Percentiles rank a stretch among this genome's conserved stretches.
Conservation (phyloP, 148 eudicot genomes). For the Cornus florida region DNA sequence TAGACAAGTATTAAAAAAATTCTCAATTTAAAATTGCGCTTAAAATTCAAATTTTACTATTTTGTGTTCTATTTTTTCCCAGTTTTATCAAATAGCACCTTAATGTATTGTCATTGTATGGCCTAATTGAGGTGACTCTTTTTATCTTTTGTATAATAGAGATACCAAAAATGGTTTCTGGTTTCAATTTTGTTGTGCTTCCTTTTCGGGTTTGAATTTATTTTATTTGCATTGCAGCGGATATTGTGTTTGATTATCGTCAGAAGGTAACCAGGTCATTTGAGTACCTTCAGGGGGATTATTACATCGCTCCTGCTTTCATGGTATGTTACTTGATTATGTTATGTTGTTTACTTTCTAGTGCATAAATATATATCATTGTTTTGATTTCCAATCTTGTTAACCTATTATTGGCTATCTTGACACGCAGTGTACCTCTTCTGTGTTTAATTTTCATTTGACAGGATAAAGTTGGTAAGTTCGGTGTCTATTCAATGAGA, state of each 20-base stretch:
- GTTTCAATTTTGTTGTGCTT: not conserved
- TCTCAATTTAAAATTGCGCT: no score
- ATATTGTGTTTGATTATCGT: slow-evolving; percentile 96
- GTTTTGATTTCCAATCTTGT: not conserved
- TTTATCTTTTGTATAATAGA: not conserved
- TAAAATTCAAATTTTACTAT: no score
- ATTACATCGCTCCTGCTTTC: slow-evolving; percentile 90
- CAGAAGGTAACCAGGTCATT: slow-evolving; percentile 91
- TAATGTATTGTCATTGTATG: not conserved
- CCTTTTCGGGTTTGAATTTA: not conserved
- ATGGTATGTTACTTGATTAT: slow-evolving; percentile 44
- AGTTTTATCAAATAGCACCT: no score
- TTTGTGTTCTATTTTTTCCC: no score
- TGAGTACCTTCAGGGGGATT: slow-evolving; percentile 93
- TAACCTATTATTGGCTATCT: not conserved
- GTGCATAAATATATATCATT: not conserved
- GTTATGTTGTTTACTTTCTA: not conserved
- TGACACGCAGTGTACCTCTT: not conserved
- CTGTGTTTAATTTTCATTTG: slow-evolving; percentile 21
- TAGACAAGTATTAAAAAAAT: no score
- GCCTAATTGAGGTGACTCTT: not conserved
- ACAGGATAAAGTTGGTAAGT: slow-evolving; percentile 99
- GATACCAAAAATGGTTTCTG: not conserved
- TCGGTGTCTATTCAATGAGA: slow-evolving; percentile 20
- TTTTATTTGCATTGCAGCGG: slow-evolving; percentile 55